Percentiles rank a stretch among this genome's conserved stretches.
These are phyloP conservation scores for Phoma sp. DNA, from an alignment of 2,329 filamentous ascomycete species.

Conservation along the genomic window DNA sequence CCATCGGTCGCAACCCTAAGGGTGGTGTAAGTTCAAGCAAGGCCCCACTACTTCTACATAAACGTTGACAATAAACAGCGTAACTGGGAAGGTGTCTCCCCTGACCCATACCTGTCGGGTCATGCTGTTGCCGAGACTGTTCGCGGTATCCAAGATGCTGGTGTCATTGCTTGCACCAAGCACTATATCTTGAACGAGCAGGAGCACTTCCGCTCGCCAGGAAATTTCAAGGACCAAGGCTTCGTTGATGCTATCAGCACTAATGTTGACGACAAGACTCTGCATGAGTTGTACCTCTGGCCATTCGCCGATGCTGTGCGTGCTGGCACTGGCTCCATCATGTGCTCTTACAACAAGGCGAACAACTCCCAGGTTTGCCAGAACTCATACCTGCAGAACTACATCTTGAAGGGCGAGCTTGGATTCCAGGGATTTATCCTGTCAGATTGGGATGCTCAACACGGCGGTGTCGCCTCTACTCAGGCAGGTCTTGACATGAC, in stretches of 20 bases:
- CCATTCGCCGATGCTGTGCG: slow-evolving; percentile 61
- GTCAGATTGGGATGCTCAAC: slow-evolving; percentile 80
- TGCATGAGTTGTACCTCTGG: slow-evolving; percentile 71
- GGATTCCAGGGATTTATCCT: slow-evolving; percentile 76
- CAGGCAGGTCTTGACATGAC: slow-evolving; percentile 82
- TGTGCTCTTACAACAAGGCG: slow-evolving; percentile 75
- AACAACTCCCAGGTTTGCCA: slow-evolving; percentile 85
- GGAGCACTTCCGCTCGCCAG: slow-evolving; percentile 71
- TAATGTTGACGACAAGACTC: slow-evolving; percentile 69
- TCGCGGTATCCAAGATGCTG: slow-evolving; percentile 80
- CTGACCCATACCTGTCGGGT: slow-evolving; percentile 79
- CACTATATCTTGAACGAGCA: slow-evolving; percentile 70
- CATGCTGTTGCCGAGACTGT: slow-evolving; percentile 75
- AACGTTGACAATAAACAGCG: slow-evolving; percentile 17
- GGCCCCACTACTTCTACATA: not conserved
- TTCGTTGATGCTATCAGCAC: slow-evolving; percentile 68
- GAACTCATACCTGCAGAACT: slow-evolving; percentile 78
- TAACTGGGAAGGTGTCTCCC: slow-evolving; percentile 62
- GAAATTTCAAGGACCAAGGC: slow-evolving; percentile 66
- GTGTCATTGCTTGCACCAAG: slow-evolving; percentile 75
- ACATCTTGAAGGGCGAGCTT: slow-evolving; percentile 78
- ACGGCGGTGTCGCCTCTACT: slow-evolving; percentile 71
- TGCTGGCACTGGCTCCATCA: slow-evolving; percentile 59
- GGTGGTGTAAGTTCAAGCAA: slow-evolving; percentile 60
- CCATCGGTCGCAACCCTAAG: slow-evolving; percentile 71